phyloP scores from a whole-genome alignment of 495 filamentous ascomycete genomes.

The Hypoxylon lienhwacheense region DNA sequence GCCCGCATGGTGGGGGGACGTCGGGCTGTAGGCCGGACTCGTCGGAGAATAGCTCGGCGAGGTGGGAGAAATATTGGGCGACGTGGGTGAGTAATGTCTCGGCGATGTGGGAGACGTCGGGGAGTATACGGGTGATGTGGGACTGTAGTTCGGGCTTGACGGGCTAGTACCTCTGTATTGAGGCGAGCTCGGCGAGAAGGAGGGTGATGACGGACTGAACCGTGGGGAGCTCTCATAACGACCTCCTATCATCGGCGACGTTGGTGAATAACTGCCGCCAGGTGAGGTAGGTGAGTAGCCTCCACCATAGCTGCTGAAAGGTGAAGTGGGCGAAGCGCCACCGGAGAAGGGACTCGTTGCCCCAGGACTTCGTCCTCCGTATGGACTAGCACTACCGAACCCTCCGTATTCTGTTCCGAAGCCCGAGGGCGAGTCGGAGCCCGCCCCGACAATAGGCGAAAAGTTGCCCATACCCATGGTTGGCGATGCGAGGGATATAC shows the following conservation, averaged over 20 bases:
- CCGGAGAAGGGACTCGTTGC: conserved; percentile 76
- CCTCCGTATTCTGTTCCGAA: conserved; percentile 62
- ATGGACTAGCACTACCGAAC: conserved; percentile 68
- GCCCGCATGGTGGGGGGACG: conserved; percentile 62
- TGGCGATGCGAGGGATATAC: conserved; percentile 56
- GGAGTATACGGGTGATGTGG: conserved; percentile 81
- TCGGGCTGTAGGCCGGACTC: conserved; percentile 62
- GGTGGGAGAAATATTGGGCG: conserved; percentile 58
- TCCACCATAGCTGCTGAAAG: conserved; percentile 65
- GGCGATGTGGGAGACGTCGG: conserved; percentile 66
- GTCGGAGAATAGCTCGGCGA: conserved; percentile 71
- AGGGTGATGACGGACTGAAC: conserved; percentile 75
- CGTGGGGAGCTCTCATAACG: conserved; percentile 70
- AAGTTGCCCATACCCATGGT: conserved; percentile 84
- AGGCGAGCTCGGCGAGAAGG: conserved; percentile 83
- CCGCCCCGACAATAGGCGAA: conserved; percentile 82
- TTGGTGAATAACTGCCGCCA: conserved; percentile 73
- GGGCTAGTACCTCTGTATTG: conserved; percentile 58
- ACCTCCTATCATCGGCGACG: conserved; percentile 66
- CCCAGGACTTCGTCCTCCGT: conserved; percentile 66
- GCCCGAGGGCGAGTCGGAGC: conserved; percentile 74
- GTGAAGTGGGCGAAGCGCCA: conserved; percentile 72
- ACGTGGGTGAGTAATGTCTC: conserved; percentile 65
- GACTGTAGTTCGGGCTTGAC: conserved; percentile 72
- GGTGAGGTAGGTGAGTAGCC: conserved; percentile 67